These are phyloP conservation scores for Pseudogymnoascus sp. DNA, from an alignment of 2,329 filamentous ascomycete species.

Conservation along the genomic window DNA sequence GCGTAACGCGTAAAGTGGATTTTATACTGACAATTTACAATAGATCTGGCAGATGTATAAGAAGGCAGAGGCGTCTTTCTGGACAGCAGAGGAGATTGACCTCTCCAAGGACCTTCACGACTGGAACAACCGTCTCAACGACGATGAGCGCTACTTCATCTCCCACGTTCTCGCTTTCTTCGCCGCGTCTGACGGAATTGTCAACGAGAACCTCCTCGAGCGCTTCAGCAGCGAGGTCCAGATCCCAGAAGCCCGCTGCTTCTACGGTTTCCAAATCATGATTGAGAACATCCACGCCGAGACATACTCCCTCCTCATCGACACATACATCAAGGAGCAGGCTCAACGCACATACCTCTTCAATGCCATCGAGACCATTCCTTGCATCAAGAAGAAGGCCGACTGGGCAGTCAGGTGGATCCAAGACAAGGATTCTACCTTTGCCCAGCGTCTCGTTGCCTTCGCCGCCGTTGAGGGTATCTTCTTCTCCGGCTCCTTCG, in stretches of 20 bases:
- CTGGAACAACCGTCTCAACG: slow-evolving; percentile 96
- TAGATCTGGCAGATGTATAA: slow-evolving; percentile 99
- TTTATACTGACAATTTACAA: slow-evolving; percentile 28
- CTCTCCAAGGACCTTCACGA: slow-evolving; percentile 98
- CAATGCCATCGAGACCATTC: slow-evolving; percentile 98
- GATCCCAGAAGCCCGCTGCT: slow-evolving; percentile 95
- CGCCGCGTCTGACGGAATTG: slow-evolving; percentile 95
- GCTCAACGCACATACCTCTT: slow-evolving; percentile 91
- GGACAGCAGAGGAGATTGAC: slow-evolving; percentile 99
- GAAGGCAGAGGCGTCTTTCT: slow-evolving; percentile 99
- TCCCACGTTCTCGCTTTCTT: slow-evolving; percentile 99
- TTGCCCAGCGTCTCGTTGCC: slow-evolving; percentile 88
- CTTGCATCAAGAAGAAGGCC: slow-evolving; percentile 96
- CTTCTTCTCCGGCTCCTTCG: slow-evolving; percentile 98
- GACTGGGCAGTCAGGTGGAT: slow-evolving; percentile 98
- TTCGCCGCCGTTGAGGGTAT: slow-evolving; percentile 98
- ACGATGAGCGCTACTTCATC: slow-evolving; percentile 97
- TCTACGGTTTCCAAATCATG: slow-evolving; percentile 99
- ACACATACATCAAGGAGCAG: slow-evolving; percentile 98
- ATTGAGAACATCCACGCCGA: slow-evolving; percentile 99
- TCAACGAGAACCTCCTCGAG: slow-evolving; percentile 98
- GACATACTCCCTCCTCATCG: slow-evolving; percentile 97
- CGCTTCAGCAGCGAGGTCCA: slow-evolving; percentile 96
- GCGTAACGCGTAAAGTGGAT: slow-evolving; percentile 61
- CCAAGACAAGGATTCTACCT: slow-evolving; percentile 83